These are phyloP conservation scores for Cryomyces minteri DNA, from an alignment of 495 filamentous ascomycete species.

Conservation along the genomic window DNA sequence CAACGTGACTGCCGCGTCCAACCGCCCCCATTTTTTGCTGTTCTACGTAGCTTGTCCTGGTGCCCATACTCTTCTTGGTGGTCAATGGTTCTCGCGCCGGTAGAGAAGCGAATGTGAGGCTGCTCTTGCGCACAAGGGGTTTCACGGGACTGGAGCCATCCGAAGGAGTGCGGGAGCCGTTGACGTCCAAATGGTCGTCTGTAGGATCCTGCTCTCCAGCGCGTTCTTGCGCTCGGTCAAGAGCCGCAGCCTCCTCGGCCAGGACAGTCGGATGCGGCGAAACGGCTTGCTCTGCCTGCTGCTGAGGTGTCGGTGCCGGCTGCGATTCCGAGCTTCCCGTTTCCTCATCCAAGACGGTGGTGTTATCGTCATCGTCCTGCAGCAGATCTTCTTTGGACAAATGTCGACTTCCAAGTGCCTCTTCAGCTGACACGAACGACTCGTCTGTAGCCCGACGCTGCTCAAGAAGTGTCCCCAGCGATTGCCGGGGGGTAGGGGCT, in stretches of 20 bases:
- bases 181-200: too few relatives aligned
- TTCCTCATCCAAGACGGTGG: not conserved
- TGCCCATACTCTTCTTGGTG: slow-evolving; percentile 62
- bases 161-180: slow-evolving; percentile 27
- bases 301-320: not conserved
- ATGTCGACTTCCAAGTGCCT: not conserved
- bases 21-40: slow-evolving; percentile 27
- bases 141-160: slow-evolving; percentile 42
- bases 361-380: slow-evolving; percentile 1
- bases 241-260: too few relatives aligned
- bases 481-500: not conserved
- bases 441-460: not conserved
- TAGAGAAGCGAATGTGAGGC: slow-evolving; percentile 78
- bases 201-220: too few relatives aligned
- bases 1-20: slow-evolving; percentile 36
- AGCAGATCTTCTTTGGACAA: not conserved
- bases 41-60: slow-evolving; percentile 66
- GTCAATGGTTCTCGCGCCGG: slow-evolving; percentile 78
- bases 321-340: not conserved
- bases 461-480: not conserved
- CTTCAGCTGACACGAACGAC: slow-evolving; percentile 4
- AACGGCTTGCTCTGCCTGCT: not conserved
- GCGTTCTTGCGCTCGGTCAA: too few relatives aligned
- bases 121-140: slow-evolving; percentile 69
- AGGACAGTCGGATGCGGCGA: too few relatives aligned